Base-by-base conservation (phyloP, 2,329 filamentous ascomycete genomes). In the Pleoardoris graminearum region DNA sequence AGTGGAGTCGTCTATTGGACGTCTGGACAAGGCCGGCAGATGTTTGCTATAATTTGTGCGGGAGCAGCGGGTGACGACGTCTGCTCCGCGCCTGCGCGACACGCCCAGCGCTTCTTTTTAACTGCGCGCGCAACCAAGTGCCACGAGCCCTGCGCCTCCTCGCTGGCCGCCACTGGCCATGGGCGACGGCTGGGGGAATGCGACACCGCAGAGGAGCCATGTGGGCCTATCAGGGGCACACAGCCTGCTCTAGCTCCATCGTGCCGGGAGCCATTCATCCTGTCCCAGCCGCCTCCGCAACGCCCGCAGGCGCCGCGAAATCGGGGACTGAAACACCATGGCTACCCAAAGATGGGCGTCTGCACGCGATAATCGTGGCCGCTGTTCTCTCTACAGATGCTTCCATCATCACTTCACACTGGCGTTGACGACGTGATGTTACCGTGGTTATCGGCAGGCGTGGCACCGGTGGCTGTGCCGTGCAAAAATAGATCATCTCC, bases 101-200 rank as follows among this genome's bases (percentile, higher is more conserved):
- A 30, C 44, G 19, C 14, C 1, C 29, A 35, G 2, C 10, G 16
- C n/a, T 37, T 37, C 30, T 55, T 50, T 52, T 53, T 17, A 16
- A 36, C 43, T 39, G 17, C 27, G 38, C 46, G 48, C 53, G 48
- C 39, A 27, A 52, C 7, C 39, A 36, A 33, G 48, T 25, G 39
- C 51, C 46, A 52, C 42, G 52, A 56, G 54, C 48, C 53, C 44
- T 60, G 54, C 50, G 48, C 48, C 43, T 53, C 51, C 48, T 49
- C 55, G 30, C 7, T 45, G 49, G 49, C 57, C 55, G 54, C 61
- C 48, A 60, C 54, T 51, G 53, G 55, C 53, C 46, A 33, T 27
- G 43, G 27, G 45, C 48, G 46, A 48, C 43, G 62, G 63, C 61
- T 65, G 63, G 60, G n/a, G 52, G 54, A 63, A 55, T 61, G 58